These are phyloP conservation scores for Fusarium neocosmosporiellum DNA, from an alignment of 2,329 filamentous ascomycete species.

Conservation along the genomic window DNA sequence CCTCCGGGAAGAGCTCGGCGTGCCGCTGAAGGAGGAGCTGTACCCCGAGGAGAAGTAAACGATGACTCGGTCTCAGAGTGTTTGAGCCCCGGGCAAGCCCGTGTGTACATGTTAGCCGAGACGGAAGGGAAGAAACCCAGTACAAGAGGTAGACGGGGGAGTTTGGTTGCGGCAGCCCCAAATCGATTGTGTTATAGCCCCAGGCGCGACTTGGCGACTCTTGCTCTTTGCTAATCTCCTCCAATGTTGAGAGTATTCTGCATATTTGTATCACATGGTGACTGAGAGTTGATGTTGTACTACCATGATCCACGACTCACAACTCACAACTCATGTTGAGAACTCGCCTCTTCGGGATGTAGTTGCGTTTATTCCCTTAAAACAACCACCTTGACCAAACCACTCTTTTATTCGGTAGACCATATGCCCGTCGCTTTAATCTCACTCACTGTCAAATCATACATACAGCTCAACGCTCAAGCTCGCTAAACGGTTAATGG, in stretches of 20 bases:
- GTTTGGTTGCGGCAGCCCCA: conserved; percentile 46
- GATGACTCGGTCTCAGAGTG: conserved; percentile 30
- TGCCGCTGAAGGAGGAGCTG: conserved; percentile 91
- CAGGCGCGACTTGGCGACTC: conserved; percentile 38
- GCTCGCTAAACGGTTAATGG: background rate
- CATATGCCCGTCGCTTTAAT: background rate
- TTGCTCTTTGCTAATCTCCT: conserved; percentile 37
- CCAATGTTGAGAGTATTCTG: conserved; percentile 36
- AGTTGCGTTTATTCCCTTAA: background rate
- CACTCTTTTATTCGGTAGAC: background rate
- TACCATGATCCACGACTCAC: background rate
- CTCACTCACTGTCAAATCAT: background rate
- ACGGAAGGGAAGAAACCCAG: conserved; percentile 41
- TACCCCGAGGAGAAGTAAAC: conserved; percentile 75
- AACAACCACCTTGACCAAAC: background rate
- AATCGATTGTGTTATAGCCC: conserved; percentile 49
- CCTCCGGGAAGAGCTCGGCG: conserved; percentile 91
- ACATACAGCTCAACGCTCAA: background rate
- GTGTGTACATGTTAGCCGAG: conserved; percentile 53
- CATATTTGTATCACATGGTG: conserved; percentile 15
- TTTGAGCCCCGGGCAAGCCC: conserved; percentile 37
- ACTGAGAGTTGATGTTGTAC: background rate
- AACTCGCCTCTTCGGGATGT: background rate
- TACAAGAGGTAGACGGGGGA: conserved; percentile 46
- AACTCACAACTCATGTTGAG: background rate